phyloP scores from a whole-genome alignment of 2,329 filamentous ascomycete genomes.

The Colletotrichum lentis region DNA sequence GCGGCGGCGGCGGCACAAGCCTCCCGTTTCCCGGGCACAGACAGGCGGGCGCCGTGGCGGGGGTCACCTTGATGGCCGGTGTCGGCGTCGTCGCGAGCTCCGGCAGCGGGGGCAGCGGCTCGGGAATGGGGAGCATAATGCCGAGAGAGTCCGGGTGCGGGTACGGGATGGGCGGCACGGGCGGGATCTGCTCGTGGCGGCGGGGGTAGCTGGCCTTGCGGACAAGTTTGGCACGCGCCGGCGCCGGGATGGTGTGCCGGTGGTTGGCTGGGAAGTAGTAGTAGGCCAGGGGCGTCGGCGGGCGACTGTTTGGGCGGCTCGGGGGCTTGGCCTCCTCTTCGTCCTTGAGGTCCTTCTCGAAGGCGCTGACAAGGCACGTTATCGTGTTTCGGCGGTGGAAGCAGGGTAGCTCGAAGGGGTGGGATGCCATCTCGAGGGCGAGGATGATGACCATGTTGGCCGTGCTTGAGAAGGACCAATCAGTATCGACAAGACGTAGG shows the following conservation, averaged over 20 bases:
- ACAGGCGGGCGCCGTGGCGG: slow-evolving; percentile 25
- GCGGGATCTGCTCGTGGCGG: slow-evolving; percentile 9
- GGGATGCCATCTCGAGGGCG: slow-evolving; percentile 39
- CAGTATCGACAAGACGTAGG: not conserved
- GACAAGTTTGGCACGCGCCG: slow-evolving; percentile 25
- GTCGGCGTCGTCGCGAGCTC: slow-evolving; percentile 22
- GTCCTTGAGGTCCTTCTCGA: slow-evolving; percentile 35
- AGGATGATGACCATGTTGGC: slow-evolving; percentile 37
- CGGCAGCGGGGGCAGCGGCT: slow-evolving; percentile 30
- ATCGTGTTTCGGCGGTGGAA: slow-evolving; percentile 30
- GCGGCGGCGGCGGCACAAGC: slow-evolving; percentile 4
- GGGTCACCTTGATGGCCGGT: slow-evolving; percentile 22
- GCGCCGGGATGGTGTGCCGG: slow-evolving; percentile 27
- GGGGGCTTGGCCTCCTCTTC: slow-evolving; percentile 27
- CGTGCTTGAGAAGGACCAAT: not conserved
- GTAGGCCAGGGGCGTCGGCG: slow-evolving; percentile 29
- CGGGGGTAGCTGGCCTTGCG: slow-evolving; percentile 29
- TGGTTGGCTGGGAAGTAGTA: slow-evolving; percentile 34
- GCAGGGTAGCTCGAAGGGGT: slow-evolving; percentile 41
- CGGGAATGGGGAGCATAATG: slow-evolving; percentile 33
- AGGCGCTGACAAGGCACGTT: slow-evolving; percentile 26
- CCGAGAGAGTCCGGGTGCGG: slow-evolving; percentile 35
- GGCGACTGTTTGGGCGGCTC: slow-evolving; percentile 18
- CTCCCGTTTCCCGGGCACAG: slow-evolving; percentile 35
- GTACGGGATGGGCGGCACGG: slow-evolving; percentile 23